Base-by-base conservation (phyloP, 176 grass and related monocot species). In the Raddia guianensis region DNA sequence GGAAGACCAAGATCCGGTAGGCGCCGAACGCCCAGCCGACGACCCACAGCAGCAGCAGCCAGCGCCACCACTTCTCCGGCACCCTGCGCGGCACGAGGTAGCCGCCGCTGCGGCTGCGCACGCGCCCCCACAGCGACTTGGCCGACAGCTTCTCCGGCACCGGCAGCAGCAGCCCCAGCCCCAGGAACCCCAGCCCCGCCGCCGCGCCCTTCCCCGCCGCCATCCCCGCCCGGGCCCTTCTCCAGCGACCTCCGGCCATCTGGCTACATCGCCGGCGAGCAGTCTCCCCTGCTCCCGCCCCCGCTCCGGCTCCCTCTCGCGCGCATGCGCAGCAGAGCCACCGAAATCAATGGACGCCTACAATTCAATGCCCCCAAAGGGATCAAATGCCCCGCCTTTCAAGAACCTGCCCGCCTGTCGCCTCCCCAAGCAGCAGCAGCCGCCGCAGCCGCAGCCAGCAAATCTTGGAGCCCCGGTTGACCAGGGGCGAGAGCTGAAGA, bases 91-190 rank as follows among this genome's bases (percentile, higher is more conserved):
- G 66, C 3, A 58, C 80, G 32, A 92, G 72, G 83, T 87, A 94
- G 78, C 78, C 75, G 73, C 27, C 27, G 27, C 27, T 27, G 27
- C 27, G 27, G 27, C 55, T 87, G 58, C 42, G 84, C 9, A 92
- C 66, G 45, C 94, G 92, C 50, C 71, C 51, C 76, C 70, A 72
- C 88, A 91, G 69, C 63, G 83, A 47, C 84, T 75, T 51, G 53
- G 54, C 72, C 72, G 82, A 65, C 79, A 93, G 77, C 70, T 98
- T 91, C 74, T 87, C 90, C 76, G 88, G 84, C 71, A 85, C 53
- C 16, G 72, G 71, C 27, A 37, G 49, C 19, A 42, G 76, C 37
- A 82, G 78, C 4, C 75, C 73, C 73, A 45, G 48, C 10, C 82
- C 65, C 7, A 89, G 77, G 58, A 89, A 89, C 18, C 77, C 70